Conservation (phyloP, 148 eudicot genomes). For the Rhododendron williamsianum region DNA sequence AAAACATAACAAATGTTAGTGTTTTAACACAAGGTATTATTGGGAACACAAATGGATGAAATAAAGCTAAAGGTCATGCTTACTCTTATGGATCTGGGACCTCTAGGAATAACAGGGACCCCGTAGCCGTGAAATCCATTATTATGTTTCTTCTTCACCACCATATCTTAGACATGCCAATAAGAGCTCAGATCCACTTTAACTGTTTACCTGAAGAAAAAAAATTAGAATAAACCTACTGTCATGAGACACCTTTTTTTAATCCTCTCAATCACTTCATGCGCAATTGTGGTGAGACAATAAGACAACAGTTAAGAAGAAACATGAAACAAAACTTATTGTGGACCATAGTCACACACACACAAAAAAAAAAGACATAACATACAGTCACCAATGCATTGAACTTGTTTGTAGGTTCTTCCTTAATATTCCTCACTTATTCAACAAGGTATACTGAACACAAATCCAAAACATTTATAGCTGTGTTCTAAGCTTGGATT, state of each 20-base stretch:
- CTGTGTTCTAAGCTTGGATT: constrained; percentile 2
- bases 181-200: constrained; percentile 17
- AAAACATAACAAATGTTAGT: neutral
- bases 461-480: neutral
- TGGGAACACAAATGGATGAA: neutral
- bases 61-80: constrained; percentile 11
- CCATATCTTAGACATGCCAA: constrained; percentile 71
- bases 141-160: constrained; percentile 60
- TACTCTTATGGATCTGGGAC: constrained; percentile 90
- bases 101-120: constrained; percentile 65
- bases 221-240: neutral
- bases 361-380: neutral
- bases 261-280: constrained; percentile 2
- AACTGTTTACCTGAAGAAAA: neutral
- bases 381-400: neutral
- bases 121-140: constrained; percentile 51
- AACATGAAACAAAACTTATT: neutral
- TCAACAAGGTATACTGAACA: neutral
- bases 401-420: neutral
- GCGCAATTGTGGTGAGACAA: neutral
- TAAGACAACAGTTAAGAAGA: neutral
- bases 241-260: neutral
- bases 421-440: neutral
- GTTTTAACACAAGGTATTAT: neutral
- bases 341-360: neutral